Base-by-base conservation (phyloP, 345 rosid genomes). In the Fremontodendron californicum region DNA sequence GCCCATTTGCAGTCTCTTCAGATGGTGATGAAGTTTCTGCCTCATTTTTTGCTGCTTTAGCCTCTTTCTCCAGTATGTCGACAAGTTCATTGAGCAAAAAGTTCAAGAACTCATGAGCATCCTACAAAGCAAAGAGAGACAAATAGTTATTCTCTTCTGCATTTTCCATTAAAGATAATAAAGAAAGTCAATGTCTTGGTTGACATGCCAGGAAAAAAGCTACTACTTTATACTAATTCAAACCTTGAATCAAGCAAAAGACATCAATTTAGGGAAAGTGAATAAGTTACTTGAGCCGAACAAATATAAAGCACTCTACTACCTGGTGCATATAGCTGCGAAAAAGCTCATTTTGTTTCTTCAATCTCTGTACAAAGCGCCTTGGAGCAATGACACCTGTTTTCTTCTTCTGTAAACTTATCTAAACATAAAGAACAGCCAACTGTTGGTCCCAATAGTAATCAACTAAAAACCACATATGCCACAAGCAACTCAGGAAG, bases 261-360 rank as follows among this genome's bases (percentile, higher is more conserved):
- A 21, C 60, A n/a, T 43, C 40, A n/a, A 23, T 43, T 29, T 31
- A 46, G 33, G 29, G 48, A 16, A 75, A 75, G 31, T 10, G 46
- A 33, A 29, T 6, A 3, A 4, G 33, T 31, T 73, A 68, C 42
- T 64, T 74, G 2, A 71, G 25, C 61, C 75, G 19, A 71, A 51
- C 43, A 52, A 49, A 71, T 51, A 25, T 39, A 52, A 16, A 74
- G 25, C 27, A 71, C 33, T 21, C 64, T 2, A 19, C 68, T 75
- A 94, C 98, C 98, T 96, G 99, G 82, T 94, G 99, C 99, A 96
- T 94, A 81, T 96, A 96, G 83, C 99, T 94, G 58, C 99, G 94
- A 82, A 96, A 96, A 77, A 91, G 91, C 87, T 96, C 99, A 82
- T 96, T 96, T 84, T 96, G 99, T 85, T 96, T 96, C 87, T 96